These are phyloP conservation scores for Rhizopus sp. DNA, from an alignment of 371 early-diverging fungal species.

Conservation along the genomic window DNA sequence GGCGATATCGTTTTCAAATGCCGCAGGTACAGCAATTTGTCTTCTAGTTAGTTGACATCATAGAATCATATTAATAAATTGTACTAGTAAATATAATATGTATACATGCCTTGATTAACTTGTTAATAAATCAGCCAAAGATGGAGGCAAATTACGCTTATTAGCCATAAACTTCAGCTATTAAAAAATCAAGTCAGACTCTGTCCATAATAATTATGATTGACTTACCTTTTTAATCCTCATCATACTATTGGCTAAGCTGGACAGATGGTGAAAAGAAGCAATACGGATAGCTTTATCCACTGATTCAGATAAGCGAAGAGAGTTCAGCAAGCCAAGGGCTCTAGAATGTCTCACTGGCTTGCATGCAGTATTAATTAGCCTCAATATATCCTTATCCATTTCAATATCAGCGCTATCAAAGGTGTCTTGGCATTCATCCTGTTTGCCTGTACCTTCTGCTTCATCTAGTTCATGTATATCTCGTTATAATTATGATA, in stretches of 20 bases:
- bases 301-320: no score
- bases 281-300: no score
- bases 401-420: constrained; percentile 60
- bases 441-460: no score
- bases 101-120: neutral
- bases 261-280: no score
- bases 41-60: no score
- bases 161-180: neutral
- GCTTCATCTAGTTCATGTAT: no score
- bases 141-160: neutral
- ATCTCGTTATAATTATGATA: no score
- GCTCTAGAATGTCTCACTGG: constrained; percentile 72
- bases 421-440: constrained; percentile 29
- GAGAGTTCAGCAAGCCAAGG: no score
- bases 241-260: no score
- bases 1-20: no score
- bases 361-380: constrained; percentile 80
- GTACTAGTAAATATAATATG: neutral
- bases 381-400: constrained; percentile 75
- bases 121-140: neutral
- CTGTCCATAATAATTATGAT: neutral
- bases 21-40: neutral
- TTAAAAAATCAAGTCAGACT: neutral
- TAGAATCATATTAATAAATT: neutral
- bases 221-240: no score